Evolutionary conservation across 2,329 filamentous ascomycete species (phyloP).

Genomic region (Nothophaeocryptopus gaeumannii): DNA sequence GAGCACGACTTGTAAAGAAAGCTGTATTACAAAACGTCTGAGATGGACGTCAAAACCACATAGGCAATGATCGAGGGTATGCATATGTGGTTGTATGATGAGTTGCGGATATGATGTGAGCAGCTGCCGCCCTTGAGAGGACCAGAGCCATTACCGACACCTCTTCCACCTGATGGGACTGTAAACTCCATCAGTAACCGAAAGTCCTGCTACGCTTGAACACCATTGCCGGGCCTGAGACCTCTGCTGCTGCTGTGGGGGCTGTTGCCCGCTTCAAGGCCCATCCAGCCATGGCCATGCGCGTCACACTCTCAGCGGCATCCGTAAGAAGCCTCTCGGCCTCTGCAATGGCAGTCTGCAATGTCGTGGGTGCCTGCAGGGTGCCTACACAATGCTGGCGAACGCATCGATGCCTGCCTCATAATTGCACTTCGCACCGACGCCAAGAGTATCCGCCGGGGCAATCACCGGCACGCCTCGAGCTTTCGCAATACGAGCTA

Average conservation of each 20-base stretch:
- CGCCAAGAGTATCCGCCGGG: conserved; percentile 43
- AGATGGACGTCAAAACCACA: too few relatives aligned
- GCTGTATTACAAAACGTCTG: too few relatives aligned
- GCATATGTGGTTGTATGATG: too few relatives aligned
- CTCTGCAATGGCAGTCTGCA: conserved; percentile 37
- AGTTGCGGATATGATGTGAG: too few relatives aligned
- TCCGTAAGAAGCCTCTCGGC: conserved; percentile 37
- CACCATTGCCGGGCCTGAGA: conserved; percentile 5
- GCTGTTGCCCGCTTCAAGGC: conserved; percentile 22
- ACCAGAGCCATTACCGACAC: too few relatives aligned
- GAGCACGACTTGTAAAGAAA: too few relatives aligned
- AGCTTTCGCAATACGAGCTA: conserved; percentile 48
- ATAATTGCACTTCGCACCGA: conserved; percentile 36
- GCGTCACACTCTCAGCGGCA: conserved; percentile 38
- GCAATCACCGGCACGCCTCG: conserved; percentile 49
- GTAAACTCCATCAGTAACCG: conserved; percentile 7
- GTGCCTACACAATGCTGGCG: conserved; percentile 37
- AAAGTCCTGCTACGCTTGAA: conserved; percentile 14
- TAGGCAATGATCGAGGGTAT: too few relatives aligned
- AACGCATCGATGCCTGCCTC: conserved; percentile 38
- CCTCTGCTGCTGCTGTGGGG: conserved; percentile 7
- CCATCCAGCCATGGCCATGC: conserved; percentile 39
- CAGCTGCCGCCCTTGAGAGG: too few relatives aligned
- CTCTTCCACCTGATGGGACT: not conserved
- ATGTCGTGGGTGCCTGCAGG: conserved; percentile 33